A percentile compares a stretch with the other conserved stretches of the same genome.
phyloP scores from a whole-genome alignment of 345 rosid species.

The Eucalyptus sp. region DNA sequence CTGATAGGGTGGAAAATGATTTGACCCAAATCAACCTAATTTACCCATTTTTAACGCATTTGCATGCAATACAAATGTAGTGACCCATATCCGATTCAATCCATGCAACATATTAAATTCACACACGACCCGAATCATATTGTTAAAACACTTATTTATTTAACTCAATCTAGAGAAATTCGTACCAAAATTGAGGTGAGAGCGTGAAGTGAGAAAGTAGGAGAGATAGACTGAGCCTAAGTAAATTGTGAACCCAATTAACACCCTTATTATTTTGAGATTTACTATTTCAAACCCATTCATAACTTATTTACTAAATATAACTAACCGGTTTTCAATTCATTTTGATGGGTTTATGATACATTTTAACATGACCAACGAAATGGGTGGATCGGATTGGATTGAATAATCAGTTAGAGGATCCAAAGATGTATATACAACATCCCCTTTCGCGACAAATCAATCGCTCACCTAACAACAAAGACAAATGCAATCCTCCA shows the following conservation, averaged over 20 bases:
- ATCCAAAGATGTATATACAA: background rate
- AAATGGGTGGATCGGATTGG: background rate
- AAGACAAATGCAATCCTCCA: background rate
- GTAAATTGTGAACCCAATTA: too few species aligned
- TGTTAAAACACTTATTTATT: too few species aligned
- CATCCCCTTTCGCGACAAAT: background rate
- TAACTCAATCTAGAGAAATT: too few species aligned
- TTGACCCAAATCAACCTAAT: background rate
- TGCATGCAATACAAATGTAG: too few species aligned
- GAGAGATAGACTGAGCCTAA: background rate
- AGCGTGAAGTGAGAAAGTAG: accelerated
- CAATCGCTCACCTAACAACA: background rate
- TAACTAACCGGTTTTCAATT: background rate
- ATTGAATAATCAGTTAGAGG: background rate
- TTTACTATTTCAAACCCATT: background rate
- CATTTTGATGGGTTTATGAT: background rate
- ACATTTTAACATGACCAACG: too few species aligned
- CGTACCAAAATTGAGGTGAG: too few species aligned
- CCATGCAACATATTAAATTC: accelerated
- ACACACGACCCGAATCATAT: too few species aligned
- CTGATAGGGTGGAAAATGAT: background rate
- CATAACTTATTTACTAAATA: background rate
- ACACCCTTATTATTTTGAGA: background rate
- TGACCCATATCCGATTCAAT: too few species aligned
- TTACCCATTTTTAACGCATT: too few species aligned